Base-by-base conservation (phyloP, 23 red algal species). In the Gracilaria domingensis region DNA sequence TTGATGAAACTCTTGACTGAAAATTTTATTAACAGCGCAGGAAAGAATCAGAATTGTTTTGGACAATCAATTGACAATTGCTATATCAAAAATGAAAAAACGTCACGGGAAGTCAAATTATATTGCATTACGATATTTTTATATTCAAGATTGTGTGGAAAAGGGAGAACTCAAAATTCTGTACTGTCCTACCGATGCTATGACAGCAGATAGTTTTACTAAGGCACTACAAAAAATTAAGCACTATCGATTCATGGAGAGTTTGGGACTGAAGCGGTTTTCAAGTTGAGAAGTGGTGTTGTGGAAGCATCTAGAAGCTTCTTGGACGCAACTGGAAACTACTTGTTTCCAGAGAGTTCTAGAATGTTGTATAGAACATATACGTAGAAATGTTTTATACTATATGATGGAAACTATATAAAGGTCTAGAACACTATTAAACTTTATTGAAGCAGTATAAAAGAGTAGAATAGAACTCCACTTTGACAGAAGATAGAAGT, bases 111-210 rank as follows among this genome's bases (percentile, higher is more conserved):
- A 75, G 18, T 44, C 38, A 5, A 87, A 87, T 18, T 8, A 87
- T 11, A 87, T 87, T 20, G 47, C 57, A 14, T 28, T 75, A 47
- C 12, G 42, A 38, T 53, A 66, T 45, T 55, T 87, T 20, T 60
- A 26, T 74, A 75, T 75, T 75, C 59, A 75, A 33, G 83, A 87
- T 38, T 75, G 36, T 45, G 18, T 47, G 69, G 69, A 75, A 75
- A 75, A 75, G 34, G 39, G n/a, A 21, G 69, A 40, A 24, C 36
- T 75, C 6, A 16, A 47, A 75, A 47, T 75, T 75, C 18, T 21
- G 26, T 73, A 60, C 54, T 87, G 83, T 30, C 65, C 45, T 21
- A 55, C 42, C 28, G 38, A 74, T 38, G 18, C 75, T n/a, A 73
- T 44, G 57, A 12, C 45, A 9, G 83, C 83, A 21, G 32, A 73